phyloP scores from a whole-genome alignment of 768 basidiomycete species.

The Obba rivulosa region DNA sequence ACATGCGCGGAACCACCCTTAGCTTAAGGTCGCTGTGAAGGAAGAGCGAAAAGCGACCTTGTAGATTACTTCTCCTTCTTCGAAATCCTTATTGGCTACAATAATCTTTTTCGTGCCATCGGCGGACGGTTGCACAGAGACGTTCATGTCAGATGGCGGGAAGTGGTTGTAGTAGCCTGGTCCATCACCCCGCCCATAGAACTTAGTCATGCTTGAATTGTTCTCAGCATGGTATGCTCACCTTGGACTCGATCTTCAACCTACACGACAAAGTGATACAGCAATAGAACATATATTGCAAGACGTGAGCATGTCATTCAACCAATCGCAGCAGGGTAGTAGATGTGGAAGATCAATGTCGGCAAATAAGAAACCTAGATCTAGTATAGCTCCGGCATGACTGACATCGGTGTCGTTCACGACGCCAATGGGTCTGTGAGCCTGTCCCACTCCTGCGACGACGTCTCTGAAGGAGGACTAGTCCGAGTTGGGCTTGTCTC shows the following conservation, averaged over 20 bases:
- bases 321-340: neutral
- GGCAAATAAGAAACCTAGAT: slow-evolving; percentile 59
- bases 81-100: slow-evolving; percentile 61
- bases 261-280: slow-evolving; percentile 33
- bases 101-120: slow-evolving; percentile 35
- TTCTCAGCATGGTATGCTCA: slow-evolving; percentile 38
- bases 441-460: slow-evolving; percentile 89
- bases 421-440: slow-evolving; percentile 55
- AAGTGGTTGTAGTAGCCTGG: slow-evolving; percentile 75
- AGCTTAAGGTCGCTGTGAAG: neutral
- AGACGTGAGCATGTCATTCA: slow-evolving; percentile 6
- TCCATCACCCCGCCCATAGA: slow-evolving; percentile 16
- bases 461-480: slow-evolving; percentile 79
- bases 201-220: slow-evolving; percentile 16
- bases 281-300: slow-evolving; percentile 5
- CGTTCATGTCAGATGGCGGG: slow-evolving; percentile 69
- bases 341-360: slow-evolving; percentile 23
- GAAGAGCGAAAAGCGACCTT: slow-evolving; percentile 36
- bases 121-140: slow-evolving; percentile 44
- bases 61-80: slow-evolving; percentile 72
- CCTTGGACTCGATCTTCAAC: slow-evolving; percentile 68
- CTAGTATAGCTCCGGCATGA: slow-evolving; percentile 17
- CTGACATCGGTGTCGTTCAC: slow-evolving; percentile 13
- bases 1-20: neutral
- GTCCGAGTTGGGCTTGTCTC: slow-evolving; percentile 55